Evolutionary conservation across 169 alveolate species (phyloP).

Genomic region (Cryptosporidium ryanae): DNA sequence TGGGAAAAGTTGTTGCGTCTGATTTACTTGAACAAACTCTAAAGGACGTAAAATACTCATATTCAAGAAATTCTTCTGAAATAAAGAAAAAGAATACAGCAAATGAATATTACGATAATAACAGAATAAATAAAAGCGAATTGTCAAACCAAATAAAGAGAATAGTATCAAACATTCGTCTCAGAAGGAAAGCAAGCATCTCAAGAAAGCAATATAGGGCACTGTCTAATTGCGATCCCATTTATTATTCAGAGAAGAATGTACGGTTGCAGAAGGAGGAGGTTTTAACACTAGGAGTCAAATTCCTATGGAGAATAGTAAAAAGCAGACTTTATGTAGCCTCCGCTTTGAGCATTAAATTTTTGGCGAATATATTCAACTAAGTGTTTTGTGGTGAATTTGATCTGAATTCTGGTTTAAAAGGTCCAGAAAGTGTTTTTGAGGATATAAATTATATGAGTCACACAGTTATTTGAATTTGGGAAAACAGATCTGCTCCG

Average conservation of each 20-base stretch:
- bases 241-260: conserved; percentile 80
- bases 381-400: neutral
- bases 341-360: conserved; percentile 87
- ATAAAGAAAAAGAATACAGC: neutral
- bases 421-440: conserved; percentile 77
- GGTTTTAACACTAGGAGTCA: conserved; percentile 86
- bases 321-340: conserved; percentile 90
- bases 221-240: neutral
- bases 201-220: neutral
- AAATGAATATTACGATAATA: neutral
- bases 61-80: neutral
- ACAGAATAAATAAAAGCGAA: neutral
- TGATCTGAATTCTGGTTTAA: conserved; percentile 77
- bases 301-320: conserved; percentile 88
- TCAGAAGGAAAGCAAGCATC: conserved; percentile 1
- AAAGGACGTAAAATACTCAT: conserved; percentile 31
- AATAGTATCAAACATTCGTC: neutral
- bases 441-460: conserved; percentile 86
- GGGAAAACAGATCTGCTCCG: conserved; percentile 81
- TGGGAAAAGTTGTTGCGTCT: conserved; percentile 15
- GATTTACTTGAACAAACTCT: conserved; percentile 18
- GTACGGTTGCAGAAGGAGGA: conserved; percentile 84
- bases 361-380: conserved; percentile 81
- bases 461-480: conserved; percentile 86
- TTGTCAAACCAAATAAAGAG: neutral